These are phyloP conservation scores for Sutorius eximius DNA, from an alignment of 1,284 basidiomycete genomes.

Conservation along the genomic window DNA sequence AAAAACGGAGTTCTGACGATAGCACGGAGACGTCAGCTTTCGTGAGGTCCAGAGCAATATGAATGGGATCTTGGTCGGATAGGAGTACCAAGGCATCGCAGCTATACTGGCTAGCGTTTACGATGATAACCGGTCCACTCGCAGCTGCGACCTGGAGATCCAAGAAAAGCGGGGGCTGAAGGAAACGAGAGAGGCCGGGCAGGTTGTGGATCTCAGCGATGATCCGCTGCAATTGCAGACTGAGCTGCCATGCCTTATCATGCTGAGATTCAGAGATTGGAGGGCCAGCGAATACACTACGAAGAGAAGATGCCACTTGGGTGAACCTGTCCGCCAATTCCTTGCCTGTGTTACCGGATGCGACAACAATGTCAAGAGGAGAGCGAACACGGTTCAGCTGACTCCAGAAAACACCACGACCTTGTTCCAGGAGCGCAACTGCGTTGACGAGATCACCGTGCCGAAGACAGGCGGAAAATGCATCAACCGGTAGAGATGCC, in stretches of 20 bases:
- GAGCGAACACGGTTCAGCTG: no score
- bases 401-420: no score
- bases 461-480: no score
- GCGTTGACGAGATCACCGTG: no score
- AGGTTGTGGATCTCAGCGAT: background rate
- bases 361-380: background rate
- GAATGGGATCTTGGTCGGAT: no score
- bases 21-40: background rate
- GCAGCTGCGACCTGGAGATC: no score
- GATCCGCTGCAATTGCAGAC: background rate
- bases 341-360: background rate
- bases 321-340: background rate
- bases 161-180: no score
- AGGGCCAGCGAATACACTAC: background rate
- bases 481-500: no score
- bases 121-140: no score
- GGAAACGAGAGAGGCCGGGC: background rate
- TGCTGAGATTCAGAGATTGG: background rate
- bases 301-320: background rate
- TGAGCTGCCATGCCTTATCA: background rate
- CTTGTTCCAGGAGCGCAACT: no score
- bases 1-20: background rate
- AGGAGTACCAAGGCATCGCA: no score
- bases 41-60: background rate
- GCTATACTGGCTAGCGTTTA: no score